Conservation (phyloP, 2,329 filamentous ascomycete species). For the Pseudogymnoascus sp. region DNA sequence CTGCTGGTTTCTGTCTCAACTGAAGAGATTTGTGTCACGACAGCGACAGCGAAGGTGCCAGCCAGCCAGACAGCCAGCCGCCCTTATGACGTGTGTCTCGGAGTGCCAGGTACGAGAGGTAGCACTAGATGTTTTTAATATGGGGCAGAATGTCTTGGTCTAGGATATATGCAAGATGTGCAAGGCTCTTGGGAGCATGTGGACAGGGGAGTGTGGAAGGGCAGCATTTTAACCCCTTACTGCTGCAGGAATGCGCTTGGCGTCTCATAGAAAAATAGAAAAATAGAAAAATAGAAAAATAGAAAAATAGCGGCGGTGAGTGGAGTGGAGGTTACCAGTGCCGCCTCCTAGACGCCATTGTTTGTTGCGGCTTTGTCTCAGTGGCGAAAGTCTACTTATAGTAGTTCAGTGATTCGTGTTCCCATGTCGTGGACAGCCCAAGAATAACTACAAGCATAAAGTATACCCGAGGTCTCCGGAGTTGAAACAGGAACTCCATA, state of each 20-base stretch:
- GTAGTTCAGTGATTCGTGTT: neutral
- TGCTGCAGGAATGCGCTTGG: neutral
- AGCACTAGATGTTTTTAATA: neutral
- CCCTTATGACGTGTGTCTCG: slow-evolving; percentile 4
- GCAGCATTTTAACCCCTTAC: neutral
- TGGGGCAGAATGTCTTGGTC: neutral
- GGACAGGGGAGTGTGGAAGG: neutral
- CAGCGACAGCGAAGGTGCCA: neutral
- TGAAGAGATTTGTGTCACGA: slow-evolving; percentile 6
- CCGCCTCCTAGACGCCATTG: neutral
- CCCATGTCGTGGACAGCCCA: neutral
- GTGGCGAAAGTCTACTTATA: neutral
- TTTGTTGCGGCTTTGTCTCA: neutral
- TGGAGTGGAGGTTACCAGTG: neutral
- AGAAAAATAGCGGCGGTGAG: too few relatives aligned
- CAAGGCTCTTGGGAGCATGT: neutral
- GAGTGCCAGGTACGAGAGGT: neutral
- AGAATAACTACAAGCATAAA: neutral
- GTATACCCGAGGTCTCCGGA: neutral
- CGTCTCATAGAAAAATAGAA: neutral
- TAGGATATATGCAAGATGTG: neutral
- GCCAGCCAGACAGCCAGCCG: neutral
- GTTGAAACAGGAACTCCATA: neutral
- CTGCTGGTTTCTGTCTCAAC: neutral
- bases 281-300: too few relatives aligned